These are phyloP conservation scores for Omphalotus olearius DNA, from an alignment of 1,284 basidiomycete species.

Conservation along the genomic window DNA sequence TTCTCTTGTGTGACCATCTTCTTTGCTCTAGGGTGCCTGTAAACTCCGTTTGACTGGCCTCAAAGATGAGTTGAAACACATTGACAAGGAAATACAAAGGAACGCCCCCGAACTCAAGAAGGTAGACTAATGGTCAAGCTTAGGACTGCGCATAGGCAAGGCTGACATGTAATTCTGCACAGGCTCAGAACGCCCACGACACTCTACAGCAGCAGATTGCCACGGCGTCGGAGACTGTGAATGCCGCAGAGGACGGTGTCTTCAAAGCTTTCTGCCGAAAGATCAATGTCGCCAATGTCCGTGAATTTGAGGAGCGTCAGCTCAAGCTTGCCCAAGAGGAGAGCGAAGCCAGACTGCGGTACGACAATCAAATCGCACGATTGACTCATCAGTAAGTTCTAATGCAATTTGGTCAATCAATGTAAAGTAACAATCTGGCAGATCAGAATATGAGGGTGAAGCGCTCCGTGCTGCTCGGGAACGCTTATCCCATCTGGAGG, in stretches of 20 bases:
- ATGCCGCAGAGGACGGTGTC: slow-evolving; percentile 78
- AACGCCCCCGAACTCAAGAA: slow-evolving; percentile 64
- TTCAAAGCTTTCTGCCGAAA: slow-evolving; percentile 80
- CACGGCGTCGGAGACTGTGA: slow-evolving; percentile 55
- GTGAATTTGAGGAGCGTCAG: slow-evolving; percentile 94
- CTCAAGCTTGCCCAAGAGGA: slow-evolving; percentile 85
- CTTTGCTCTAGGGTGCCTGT: slow-evolving; percentile 47
- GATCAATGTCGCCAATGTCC: slow-evolving; percentile 82
- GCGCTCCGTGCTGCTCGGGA: slow-evolving; percentile 63
- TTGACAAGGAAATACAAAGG: slow-evolving; percentile 68
- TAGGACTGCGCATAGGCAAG: neutral
- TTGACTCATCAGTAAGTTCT: slow-evolving; percentile 78
- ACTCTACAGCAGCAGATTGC: slow-evolving; percentile 53
- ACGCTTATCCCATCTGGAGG: slow-evolving; percentile 56
- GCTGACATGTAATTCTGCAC: neutral
- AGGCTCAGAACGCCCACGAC: slow-evolving; percentile 54
- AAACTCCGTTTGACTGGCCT: slow-evolving; percentile 67
- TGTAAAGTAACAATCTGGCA: slow-evolving; percentile 24
- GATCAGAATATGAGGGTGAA: slow-evolving; percentile 76
- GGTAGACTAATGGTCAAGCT: slow-evolving; percentile 29
- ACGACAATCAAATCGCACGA: slow-evolving; percentile 84
- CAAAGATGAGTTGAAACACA: slow-evolving; percentile 75
- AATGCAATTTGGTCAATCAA: too few species aligned
- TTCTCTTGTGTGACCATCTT: neutral
- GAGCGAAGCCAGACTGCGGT: slow-evolving; percentile 79